A percentile compares a stretch with the other conserved stretches of the same genome.
These are phyloP conservation scores for Lactarius vividus DNA, from an alignment of 768 basidiomycete species.

Conservation along the genomic window DNA sequence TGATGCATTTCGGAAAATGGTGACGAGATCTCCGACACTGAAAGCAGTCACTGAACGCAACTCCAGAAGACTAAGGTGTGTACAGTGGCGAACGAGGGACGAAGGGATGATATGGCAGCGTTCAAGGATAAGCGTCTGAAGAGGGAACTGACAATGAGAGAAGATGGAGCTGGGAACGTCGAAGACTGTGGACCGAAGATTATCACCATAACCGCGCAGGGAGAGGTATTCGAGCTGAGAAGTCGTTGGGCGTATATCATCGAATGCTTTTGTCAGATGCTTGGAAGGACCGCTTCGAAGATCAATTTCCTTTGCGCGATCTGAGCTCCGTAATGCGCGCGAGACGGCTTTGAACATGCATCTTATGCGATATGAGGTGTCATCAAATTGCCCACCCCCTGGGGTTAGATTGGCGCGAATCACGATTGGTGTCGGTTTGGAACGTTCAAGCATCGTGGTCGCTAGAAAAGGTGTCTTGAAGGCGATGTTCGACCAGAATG, in stretches of 20 bases:
- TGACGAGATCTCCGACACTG: conserved; percentile 17
- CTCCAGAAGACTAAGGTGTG: conserved; percentile 23
- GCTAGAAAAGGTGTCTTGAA: conserved; percentile 25
- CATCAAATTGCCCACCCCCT: conserved; percentile 13
- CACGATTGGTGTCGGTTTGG: conserved; percentile 19
- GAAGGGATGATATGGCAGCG: conserved; percentile 19
- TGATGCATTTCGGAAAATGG: conserved; percentile 18
- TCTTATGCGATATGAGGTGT: conserved; percentile 11
- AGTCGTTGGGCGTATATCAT: conserved; percentile 18
- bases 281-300: conserved; percentile 21
- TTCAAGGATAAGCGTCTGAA: conserved; percentile 24
- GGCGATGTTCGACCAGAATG: conserved; percentile 27
- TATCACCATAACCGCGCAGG: conserved; percentile 20
- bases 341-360: conserved; percentile 23
- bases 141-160: conserved; percentile 12
- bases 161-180: conserved; percentile 22
- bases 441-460: conserved; percentile 28
- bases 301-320: conserved; percentile 26
- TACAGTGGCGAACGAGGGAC: conserved; percentile 19
- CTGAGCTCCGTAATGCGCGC: conserved; percentile 25
- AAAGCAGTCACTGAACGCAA: conserved; percentile 20
- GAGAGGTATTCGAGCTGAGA: conserved; percentile 22
- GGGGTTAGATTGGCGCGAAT: conserved; percentile 25
- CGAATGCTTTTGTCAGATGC: conserved; percentile 22
- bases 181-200: conserved; percentile 15